Conservation (phyloP, 345 rosid genomes). For the Excoecaria cochinchinensis region DNA sequence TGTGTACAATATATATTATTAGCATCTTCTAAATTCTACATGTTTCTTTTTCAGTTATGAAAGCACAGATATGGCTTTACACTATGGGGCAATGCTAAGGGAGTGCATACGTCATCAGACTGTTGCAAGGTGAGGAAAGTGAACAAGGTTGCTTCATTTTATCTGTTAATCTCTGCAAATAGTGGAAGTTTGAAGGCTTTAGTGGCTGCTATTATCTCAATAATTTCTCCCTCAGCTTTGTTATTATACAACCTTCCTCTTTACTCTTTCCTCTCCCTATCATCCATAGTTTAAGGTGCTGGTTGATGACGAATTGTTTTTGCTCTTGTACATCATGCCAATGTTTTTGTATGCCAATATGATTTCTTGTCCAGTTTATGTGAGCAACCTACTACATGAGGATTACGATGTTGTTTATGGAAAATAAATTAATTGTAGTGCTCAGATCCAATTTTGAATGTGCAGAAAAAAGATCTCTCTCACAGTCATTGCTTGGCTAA, state of each 20-base stretch:
- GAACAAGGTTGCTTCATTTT: neutral
- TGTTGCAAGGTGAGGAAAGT: slow-evolving; percentile 71
- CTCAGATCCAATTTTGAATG: neutral
- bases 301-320: too few relatives aligned
- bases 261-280: neutral
- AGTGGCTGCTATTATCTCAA: neutral
- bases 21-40: slow-evolving; percentile 18
- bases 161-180: neutral
- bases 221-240: neutral
- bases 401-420: neutral
- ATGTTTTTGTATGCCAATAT: too few relatives aligned
- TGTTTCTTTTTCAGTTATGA: slow-evolving; percentile 56
- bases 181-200: neutral
- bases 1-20: neutral
- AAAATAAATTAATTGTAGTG: neutral
- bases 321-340: too few relatives aligned
- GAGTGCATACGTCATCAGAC: slow-evolving; percentile 97
- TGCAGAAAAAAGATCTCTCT: neutral
- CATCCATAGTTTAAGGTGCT: too few relatives aligned
- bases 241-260: neutral
- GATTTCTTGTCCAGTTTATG: neutral
- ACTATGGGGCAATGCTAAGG: slow-evolving; percentile 96
- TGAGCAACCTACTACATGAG: neutral
- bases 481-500: neutral
- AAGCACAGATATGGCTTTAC: slow-evolving; percentile 86